Evolutionary conservation across 2,329 filamentous ascomycete species (phyloP), one percentile per base, ranked within the genome.

Genomic region (Grosmannia clavigera): DNA sequence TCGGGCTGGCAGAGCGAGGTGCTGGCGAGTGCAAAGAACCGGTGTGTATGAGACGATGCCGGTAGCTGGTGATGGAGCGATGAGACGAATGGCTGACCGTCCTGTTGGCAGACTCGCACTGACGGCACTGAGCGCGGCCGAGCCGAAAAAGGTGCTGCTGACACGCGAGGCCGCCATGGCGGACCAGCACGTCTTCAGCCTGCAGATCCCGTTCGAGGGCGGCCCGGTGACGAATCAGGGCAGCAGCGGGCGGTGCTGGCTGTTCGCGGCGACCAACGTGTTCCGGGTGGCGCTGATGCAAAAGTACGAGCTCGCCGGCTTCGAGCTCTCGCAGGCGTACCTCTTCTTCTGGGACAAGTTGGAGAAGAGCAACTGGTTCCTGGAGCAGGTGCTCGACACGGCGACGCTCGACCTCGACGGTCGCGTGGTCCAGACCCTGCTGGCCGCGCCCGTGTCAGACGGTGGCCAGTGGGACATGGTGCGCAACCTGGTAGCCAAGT

Each of bases 391-490:
- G 62, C 81, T 95, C 60, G 84, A 89, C 64, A 95, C 90, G 0
- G 80, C 82, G 0, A 75, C 77, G 58, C 80, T 90, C 66, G 83
- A 86, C 40, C 78, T 95, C 1, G 88, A 92, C 65, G 80, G 84
- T 27, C 76, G 91, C 11, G 73, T 95, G 4, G 79, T 95, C 3
- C 86, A 91, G 69, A 80, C 80, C 4, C 73, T 95, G 3, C 75
- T 92, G 33, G 74, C 75, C 0, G 78, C 81, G 27, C 86, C 90
- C 0, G 84, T 94, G 5, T 82, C 81, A 9, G 91, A 95, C 69
- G 90, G 91, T 33, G 90, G 91, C 0, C 90, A 95, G 71, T 95
- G 89, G 89, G 90, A 95, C 71, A 95, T 95, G 90, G 86, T 91
- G 2, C 87, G 84, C 65, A 95, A 95, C 67, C 76, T 95, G 11